phyloP scores from a whole-genome alignment of 2,329 filamentous ascomycete genomes.

The Chrysoporthe austroafricana region DNA sequence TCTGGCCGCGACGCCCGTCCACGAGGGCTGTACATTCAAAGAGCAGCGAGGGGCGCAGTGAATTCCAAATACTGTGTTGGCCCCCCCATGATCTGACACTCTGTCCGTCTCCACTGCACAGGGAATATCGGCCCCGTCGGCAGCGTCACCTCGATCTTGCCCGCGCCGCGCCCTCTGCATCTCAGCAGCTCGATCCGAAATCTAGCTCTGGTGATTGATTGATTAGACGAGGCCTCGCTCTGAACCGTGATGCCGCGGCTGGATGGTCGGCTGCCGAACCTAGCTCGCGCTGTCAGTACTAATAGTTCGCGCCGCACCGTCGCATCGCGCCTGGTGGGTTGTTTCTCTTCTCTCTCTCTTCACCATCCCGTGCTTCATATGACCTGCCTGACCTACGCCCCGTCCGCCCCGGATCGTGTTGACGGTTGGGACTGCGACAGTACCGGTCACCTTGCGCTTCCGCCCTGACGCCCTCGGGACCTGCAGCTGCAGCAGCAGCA shows the following conservation, averaged over 20 bases:
- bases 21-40: no score
- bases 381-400: not conserved
- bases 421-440: not conserved
- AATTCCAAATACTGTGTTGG: no score
- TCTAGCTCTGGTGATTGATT: not conserved
- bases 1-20: no score
- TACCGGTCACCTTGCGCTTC: not conserved
- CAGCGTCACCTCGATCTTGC: not conserved
- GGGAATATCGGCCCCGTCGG: not conserved
- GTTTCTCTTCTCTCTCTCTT: not conserved
- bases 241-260: not conserved
- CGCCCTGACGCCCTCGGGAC: not conserved
- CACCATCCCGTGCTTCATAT: not conserved
- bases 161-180: no score
- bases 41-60: no score
- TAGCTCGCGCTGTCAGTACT: not conserved
- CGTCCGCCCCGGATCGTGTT: not conserved
- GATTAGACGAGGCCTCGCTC: not conserved
- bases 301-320: not conserved
- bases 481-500: no score
- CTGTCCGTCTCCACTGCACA: not conserved
- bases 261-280: not conserved
- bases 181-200: not conserved
- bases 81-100: no score
- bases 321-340: not conserved